phyloP scores from a whole-genome alignment of 2,329 filamentous ascomycete species.

The Fusarium zealandicum region DNA sequence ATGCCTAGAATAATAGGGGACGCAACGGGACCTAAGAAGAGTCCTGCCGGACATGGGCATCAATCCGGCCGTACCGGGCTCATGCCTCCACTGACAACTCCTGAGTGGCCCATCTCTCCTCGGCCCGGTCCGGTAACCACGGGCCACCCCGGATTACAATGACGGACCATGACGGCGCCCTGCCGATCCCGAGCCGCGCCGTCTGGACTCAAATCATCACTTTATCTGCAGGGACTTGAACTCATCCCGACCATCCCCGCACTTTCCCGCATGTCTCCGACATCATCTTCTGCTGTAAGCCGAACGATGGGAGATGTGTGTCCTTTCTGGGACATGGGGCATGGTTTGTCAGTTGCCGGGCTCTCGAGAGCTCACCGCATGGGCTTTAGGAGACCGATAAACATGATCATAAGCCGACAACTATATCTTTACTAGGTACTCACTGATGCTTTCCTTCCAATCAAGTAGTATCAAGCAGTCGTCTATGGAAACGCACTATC shows the following conservation, averaged over 20 bases:
- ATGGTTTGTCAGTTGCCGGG: too few relatives aligned
- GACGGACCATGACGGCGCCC: constrained; percentile 17
- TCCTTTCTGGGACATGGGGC: too few relatives aligned
- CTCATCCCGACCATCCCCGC: constrained; percentile 9
- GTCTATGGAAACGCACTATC: too few relatives aligned
- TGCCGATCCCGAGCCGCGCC: constrained; percentile 20
- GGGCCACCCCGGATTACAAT: constrained; percentile 19
- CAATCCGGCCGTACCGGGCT: constrained; percentile 16
- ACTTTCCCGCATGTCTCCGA: constrained; percentile 7
- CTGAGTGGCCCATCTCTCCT: constrained; percentile 22
- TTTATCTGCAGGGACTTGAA: constrained; percentile 28
- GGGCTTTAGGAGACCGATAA: too few relatives aligned
- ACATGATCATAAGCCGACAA: too few relatives aligned
- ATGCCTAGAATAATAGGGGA: neutral
- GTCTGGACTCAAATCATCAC: constrained; percentile 3
- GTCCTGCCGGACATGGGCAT: constrained; percentile 16
- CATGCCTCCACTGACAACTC: constrained; percentile 11
- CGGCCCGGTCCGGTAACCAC: constrained; percentile 38
- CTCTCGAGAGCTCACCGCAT: too few relatives aligned
- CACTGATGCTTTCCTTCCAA: too few relatives aligned
- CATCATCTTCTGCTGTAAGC: constrained; percentile 3
- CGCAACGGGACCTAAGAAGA: neutral
- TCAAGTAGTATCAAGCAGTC: too few relatives aligned
- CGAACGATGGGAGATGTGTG: neutral
- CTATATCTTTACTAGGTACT: too few relatives aligned